Conservation (phyloP, 2,329 filamentous ascomycete genomes). For the Plenodomus lindquistii region DNA sequence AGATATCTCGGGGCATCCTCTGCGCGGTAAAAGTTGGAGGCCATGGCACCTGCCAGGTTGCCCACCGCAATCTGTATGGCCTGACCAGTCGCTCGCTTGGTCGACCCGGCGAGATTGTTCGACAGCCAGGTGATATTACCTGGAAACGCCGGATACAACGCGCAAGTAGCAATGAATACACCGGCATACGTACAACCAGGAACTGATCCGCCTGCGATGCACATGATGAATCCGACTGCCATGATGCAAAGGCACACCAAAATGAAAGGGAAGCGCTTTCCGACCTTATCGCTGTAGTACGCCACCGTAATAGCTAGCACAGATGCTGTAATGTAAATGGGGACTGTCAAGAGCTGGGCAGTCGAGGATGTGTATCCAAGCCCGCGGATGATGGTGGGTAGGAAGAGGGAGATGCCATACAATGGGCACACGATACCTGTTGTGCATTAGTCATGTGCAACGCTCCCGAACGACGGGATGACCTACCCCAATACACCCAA, state of each 20-base stretch:
- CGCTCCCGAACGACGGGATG: constrained; percentile 40
- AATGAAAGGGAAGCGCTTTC: constrained; percentile 42
- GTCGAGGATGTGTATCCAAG: constrained; percentile 47
- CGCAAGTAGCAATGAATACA: constrained; percentile 43
- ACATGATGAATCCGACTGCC: constrained; percentile 45
- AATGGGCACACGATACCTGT: constrained; percentile 44
- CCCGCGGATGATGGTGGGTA: constrained; percentile 54
- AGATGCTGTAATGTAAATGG: constrained; percentile 48
- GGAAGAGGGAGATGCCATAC: constrained; percentile 44
- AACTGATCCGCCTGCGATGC: constrained; percentile 30
- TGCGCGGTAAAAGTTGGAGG: constrained; percentile 70
- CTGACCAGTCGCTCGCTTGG: constrained; percentile 56
- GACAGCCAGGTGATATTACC: constrained; percentile 55
- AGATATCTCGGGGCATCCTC: constrained; percentile 55
- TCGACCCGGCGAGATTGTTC: constrained; percentile 59
- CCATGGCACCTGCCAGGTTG: constrained; percentile 61
- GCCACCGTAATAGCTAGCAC: constrained; percentile 39
- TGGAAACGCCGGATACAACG: constrained; percentile 44
- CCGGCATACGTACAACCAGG: constrained; percentile 45
- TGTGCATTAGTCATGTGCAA: constrained; percentile 4
- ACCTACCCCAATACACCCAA: constrained; percentile 66
- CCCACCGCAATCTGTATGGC: constrained; percentile 56
- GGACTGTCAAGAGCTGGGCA: constrained; percentile 49
- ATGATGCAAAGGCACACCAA: constrained; percentile 37
- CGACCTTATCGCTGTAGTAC: constrained; percentile 33